phyloP scores from a whole-genome alignment of 2,329 filamentous ascomycete genomes.

The Aspergillus thermomutatus region DNA sequence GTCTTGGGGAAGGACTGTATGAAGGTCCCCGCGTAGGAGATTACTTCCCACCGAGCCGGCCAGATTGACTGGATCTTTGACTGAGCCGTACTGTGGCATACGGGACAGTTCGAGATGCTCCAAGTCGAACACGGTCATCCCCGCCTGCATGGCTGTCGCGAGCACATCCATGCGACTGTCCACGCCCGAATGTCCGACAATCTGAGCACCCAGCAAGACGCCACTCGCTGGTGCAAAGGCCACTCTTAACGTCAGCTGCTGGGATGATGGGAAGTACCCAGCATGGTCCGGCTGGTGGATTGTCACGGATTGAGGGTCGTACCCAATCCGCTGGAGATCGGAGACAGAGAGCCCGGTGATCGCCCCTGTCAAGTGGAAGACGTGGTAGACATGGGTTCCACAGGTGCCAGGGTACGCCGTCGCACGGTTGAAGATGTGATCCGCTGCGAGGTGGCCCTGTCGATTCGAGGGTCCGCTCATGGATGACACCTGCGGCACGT shows the following conservation, averaged over 20 bases:
- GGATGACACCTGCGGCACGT: background rate
- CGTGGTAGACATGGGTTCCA: background rate
- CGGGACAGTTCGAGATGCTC: background rate
- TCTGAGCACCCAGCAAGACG: background rate
- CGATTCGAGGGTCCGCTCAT: background rate
- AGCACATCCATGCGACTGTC: background rate
- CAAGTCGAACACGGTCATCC: background rate
- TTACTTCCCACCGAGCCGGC: background rate
- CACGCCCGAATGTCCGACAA: background rate
- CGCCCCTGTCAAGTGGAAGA: background rate
- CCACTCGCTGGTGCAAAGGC: background rate
- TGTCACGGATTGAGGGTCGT: background rate
- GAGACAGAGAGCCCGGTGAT: background rate
- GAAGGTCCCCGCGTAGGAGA: background rate
- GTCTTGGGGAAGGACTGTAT: background rate
- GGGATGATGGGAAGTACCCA: background rate
- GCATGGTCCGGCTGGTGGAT: background rate
- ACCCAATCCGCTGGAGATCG: background rate
- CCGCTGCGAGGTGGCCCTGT: background rate
- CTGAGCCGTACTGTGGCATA: background rate
- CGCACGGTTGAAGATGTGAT: background rate
- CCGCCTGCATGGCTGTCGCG: background rate
- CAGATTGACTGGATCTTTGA: background rate
- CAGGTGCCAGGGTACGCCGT: background rate
- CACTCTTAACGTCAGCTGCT: background rate